These are phyloP conservation scores for Tricholoma sp. DNA, from an alignment of 768 basidiomycete genomes.

Conservation along the genomic window DNA sequence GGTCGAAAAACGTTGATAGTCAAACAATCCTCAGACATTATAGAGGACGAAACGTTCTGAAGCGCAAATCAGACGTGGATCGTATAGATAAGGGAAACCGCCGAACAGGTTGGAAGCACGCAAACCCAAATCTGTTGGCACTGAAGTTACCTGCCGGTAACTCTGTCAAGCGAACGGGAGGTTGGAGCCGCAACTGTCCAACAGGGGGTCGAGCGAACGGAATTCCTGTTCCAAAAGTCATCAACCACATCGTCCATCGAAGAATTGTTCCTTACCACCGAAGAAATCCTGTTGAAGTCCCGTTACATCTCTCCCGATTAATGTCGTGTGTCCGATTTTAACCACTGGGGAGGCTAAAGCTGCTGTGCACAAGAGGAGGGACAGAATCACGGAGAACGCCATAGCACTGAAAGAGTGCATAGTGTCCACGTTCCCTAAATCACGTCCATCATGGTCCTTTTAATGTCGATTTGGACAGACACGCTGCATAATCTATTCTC, in stretches of 20 bases:
- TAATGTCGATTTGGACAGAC: too few relatives aligned
- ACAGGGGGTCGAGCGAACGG: conserved; percentile 52
- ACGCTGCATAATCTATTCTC: too few relatives aligned
- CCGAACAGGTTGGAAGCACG: conserved; percentile 44
- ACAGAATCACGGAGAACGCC: too few relatives aligned
- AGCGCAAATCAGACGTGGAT: conserved; percentile 1
- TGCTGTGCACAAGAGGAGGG: background rate
- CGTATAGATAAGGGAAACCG: background rate
- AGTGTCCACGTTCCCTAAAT: too few relatives aligned
- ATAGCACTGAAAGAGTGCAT: too few relatives aligned
- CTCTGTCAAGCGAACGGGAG: conserved; percentile 40
- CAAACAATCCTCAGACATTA: conserved; percentile 53
- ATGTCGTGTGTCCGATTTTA: conserved; percentile 31
- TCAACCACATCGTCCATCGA: background rate
- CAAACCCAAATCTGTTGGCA: conserved; percentile 33
- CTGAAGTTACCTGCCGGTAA: conserved; percentile 31
- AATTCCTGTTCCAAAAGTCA: conserved; percentile 32
- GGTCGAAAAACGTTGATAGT: conserved; percentile 56
- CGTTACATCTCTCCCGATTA: conserved; percentile 32
- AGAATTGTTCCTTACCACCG: conserved; percentile 28
- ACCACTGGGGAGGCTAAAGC: conserved; percentile 28
- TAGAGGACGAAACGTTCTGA: conserved; percentile 28
- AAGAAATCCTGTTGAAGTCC: conserved; percentile 38
- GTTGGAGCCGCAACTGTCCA: conserved; percentile 40
- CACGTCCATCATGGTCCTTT: too few relatives aligned